These are phyloP conservation scores for Tausonia pullulans DNA, from an alignment of 1,284 basidiomycete genomes.

Conservation along the genomic window DNA sequence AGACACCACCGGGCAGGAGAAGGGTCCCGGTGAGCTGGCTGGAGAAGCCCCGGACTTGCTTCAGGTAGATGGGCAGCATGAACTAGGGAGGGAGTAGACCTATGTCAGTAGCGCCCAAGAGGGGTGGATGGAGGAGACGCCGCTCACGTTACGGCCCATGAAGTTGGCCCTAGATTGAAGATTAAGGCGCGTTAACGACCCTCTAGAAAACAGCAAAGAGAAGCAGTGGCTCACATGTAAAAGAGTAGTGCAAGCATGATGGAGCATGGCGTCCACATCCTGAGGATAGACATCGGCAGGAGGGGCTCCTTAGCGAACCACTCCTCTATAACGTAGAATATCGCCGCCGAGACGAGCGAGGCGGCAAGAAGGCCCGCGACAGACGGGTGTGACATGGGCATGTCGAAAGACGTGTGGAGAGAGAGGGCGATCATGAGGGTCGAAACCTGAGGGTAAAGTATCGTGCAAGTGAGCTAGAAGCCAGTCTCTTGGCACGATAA, in stretches of 20 bases:
- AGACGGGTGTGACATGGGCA: conserved; percentile 21
- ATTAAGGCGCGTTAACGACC: conserved; percentile 2
- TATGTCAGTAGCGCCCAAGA: not conserved
- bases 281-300: conserved; percentile 23
- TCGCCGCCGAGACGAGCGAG: conserved; percentile 17
- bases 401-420: conserved; percentile 22
- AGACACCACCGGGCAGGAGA: conserved; percentile 22
- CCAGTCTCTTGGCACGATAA: not conserved
- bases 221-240: conserved; percentile 20
- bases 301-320: conserved; percentile 22
- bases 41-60: conserved; percentile 23
- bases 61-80: conserved; percentile 27
- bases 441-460: conserved; percentile 18
- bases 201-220: not conserved
- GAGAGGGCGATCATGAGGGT: conserved; percentile 22
- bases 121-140: too few relatives aligned
- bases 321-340: conserved; percentile 23
- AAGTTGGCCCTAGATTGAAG: conserved; percentile 1
- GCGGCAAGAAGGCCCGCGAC: conserved; percentile 19
- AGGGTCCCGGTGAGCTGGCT: conserved; percentile 22
- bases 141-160: not conserved
- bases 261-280: conserved; percentile 20
- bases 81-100: conserved; percentile 7
- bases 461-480: not conserved
- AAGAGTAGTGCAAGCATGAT: conserved; percentile 21